Evolutionary conservation across 176 grass and related monocot species (phyloP).

Genomic region (Coix lacrymajobi): DNA sequence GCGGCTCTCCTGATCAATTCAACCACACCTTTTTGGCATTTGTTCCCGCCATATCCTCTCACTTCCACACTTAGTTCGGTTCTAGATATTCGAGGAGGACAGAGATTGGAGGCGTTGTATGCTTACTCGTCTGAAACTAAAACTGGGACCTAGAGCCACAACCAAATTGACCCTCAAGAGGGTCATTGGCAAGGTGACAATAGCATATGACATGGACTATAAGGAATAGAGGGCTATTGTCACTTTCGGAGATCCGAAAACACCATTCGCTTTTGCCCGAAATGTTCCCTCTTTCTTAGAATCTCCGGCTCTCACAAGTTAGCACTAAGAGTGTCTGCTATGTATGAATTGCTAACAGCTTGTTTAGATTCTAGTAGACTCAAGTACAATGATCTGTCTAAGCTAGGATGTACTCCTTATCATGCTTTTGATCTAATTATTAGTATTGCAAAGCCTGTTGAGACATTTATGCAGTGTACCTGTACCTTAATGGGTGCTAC

Average conservation of each 20-base stretch:
- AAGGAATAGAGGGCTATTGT: not conserved
- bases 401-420: not conserved
- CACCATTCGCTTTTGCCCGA: too few relatives aligned
- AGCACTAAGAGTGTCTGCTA: not conserved
- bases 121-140: slow-evolving; percentile 1
- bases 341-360: not conserved
- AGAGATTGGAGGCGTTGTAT: rapidly evolving
- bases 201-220: not conserved
- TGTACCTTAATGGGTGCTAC: too few relatives aligned
- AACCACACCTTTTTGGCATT: not conserved
- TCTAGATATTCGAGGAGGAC: not conserved
- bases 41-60: not conserved
- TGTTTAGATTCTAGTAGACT: not conserved
- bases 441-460: too few relatives aligned
- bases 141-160: not conserved
- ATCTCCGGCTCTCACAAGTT: not conserved
- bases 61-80: not conserved
- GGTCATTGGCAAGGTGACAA: not conserved
- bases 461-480: too few relatives aligned
- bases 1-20: too few relatives aligned
- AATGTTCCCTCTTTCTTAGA: too few relatives aligned
- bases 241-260: not conserved
- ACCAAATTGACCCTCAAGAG: not conserved
- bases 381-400: not conserved
- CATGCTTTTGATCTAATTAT: not conserved